A percentile compares a stretch with the other conserved stretches of the same genome.
Conservation (phyloP, 331 rosid species). For the Prunus yedoensis region DNA sequence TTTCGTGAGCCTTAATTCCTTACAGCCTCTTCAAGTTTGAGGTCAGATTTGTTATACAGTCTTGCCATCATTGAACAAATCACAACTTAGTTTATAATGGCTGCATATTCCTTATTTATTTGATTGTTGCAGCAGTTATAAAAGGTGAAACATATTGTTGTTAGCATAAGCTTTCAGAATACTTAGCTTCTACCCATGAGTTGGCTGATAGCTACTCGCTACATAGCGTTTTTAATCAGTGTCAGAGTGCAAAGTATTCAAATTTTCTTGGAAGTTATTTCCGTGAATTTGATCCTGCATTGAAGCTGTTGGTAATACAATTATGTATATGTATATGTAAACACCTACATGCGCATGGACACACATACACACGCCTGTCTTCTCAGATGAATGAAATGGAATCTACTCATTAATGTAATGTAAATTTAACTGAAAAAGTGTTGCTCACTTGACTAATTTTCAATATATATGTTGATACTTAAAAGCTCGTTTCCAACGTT, state of each 20-base stretch:
- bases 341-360: too few relatives aligned
- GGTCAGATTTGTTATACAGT: not conserved
- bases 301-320: not conserved
- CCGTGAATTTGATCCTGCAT: not conserved
- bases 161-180: not conserved
- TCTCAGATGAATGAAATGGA: too few relatives aligned
- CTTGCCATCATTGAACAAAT: not conserved
- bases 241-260: not conserved
- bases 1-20: not conserved
- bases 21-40: not conserved
- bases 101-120: not conserved
- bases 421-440: not conserved
- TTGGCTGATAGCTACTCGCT: not conserved
- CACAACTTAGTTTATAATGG: not conserved
- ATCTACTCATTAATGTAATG: too few relatives aligned
- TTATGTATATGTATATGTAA: not conserved
- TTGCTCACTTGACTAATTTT: not conserved
- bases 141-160: not conserved
- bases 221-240: not conserved
- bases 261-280: not conserved
- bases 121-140: not conserved
- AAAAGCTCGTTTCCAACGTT: constrained; percentile 25
- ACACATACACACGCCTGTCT: too few relatives aligned
- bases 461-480: constrained; percentile 21
- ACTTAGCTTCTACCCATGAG: not conserved